Percentiles rank a stretch among this genome's conserved stretches.
These are phyloP conservation scores for Lonicera japonica DNA, from an alignment of 129 eudicot species.

Conservation along the genomic window DNA sequence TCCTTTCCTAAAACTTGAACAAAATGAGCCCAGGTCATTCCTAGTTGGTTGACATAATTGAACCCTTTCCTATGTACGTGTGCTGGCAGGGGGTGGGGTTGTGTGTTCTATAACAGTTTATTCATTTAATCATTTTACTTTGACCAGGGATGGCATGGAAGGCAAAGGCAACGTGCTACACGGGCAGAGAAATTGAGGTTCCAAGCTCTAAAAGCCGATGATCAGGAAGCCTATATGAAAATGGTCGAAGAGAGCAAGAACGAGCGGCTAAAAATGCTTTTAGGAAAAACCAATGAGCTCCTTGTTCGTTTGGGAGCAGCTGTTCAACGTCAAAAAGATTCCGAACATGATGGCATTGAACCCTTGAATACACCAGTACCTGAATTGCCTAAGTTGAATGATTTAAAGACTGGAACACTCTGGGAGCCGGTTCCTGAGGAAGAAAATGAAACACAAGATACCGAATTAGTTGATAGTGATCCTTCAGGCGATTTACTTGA, in stretches of 20 bases:
- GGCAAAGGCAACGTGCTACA: constrained; percentile 96
- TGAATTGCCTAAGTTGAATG: constrained; percentile 39
- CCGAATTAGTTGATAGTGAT: constrained; percentile 34
- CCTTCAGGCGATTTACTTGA: constrained; percentile 73
- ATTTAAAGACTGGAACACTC: constrained; percentile 35
- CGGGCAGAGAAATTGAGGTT: constrained; percentile 89
- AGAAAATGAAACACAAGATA: constrained; percentile 41
- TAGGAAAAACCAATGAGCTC: constrained; percentile 93
- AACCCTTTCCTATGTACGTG: no score
- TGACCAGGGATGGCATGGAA: constrained; percentile 94
- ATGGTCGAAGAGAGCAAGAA: constrained; percentile 99
- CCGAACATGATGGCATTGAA: constrained; percentile 78
- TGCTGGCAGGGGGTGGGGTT: no score
- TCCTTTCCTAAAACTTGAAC: no score
- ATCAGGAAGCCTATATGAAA: constrained; percentile 99
- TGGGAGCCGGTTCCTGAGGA: constrained; percentile 42
- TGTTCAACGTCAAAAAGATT: constrained; percentile 94
- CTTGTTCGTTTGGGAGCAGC: constrained; percentile 98
- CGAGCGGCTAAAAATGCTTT: constrained; percentile 88
- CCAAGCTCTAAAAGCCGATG: constrained; percentile 92
- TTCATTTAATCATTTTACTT: constrained; percentile 9
- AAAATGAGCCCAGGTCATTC: no score
- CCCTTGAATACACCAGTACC: constrained; percentile 56
- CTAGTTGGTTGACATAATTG: no score
- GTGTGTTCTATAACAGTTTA: no score